A percentile compares a stretch with the other conserved stretches of the same genome.
These are phyloP conservation scores for Cladosporium sp. DNA, from an alignment of 2,329 filamentous ascomycete genomes.

Conservation along the genomic window DNA sequence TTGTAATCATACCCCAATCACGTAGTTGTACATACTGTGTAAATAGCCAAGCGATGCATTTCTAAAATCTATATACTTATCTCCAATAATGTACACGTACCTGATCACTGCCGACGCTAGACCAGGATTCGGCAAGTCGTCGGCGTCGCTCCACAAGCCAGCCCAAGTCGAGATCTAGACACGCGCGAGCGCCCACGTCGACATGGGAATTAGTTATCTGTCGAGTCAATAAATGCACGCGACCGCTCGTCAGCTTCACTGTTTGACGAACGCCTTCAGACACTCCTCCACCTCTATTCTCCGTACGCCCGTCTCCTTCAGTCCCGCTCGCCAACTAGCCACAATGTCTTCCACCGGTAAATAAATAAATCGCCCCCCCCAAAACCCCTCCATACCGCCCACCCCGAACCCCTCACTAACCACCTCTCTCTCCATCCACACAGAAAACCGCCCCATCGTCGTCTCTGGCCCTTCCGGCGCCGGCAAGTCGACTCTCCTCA, in stretches of 20 bases:
- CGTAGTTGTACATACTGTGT: slow-evolving; percentile 7
- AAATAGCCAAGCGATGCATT: background rate
- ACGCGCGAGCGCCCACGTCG: background rate
- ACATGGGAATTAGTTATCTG: background rate
- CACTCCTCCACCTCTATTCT: background rate
- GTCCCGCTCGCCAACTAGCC: slow-evolving; percentile 14
- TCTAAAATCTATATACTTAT: background rate
- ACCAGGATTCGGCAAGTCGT: background rate
- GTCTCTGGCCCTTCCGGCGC: slow-evolving; percentile 79
- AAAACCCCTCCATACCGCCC: slow-evolving; percentile 2
- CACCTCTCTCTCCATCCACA: background rate
- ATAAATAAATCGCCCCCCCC: background rate
- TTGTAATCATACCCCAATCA: slow-evolving; percentile 10
- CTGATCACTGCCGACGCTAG: background rate
- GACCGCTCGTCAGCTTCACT: slow-evolving; percentile 25
- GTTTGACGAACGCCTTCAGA: slow-evolving; percentile 22
- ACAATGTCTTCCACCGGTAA: slow-evolving; percentile 25
- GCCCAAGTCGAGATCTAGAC: slow-evolving; percentile 5
- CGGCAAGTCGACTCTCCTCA: slow-evolving; percentile 79
- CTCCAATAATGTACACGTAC: background rate
- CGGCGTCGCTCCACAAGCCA: slow-evolving; percentile 5
- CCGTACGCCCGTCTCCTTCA: slow-evolving; percentile 1
- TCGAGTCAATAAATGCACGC: slow-evolving; percentile 9
- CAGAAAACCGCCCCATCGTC: slow-evolving; percentile 58
- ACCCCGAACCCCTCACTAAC: slow-evolving; percentile 15